These are phyloP conservation scores for Cicer arietinum DNA, from an alignment of 306 rosid species.

Conservation along the genomic window DNA sequence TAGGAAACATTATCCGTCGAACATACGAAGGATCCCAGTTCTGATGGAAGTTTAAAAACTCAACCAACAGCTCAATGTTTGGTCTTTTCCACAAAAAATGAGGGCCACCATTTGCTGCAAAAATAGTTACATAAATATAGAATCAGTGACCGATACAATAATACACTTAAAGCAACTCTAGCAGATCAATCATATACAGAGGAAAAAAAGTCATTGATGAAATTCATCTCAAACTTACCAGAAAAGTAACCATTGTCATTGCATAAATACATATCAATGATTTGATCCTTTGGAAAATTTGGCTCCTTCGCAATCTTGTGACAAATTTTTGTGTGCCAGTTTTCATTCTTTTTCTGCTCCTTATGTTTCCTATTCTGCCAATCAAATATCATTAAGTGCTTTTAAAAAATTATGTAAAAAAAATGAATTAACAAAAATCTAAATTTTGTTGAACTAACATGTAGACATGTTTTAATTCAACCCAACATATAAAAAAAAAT, in stretches of 20 bases:
- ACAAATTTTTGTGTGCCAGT: slow-evolving; percentile 67
- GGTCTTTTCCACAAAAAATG: slow-evolving; percentile 67
- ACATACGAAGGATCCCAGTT: slow-evolving; percentile 78
- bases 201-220: not conserved
- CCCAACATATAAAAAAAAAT: not conserved
- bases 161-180: slow-evolving; percentile 10
- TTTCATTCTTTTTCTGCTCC: slow-evolving; percentile 62
- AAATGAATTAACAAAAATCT: not conserved
- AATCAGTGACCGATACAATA: slow-evolving; percentile 25
- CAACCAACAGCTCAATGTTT: slow-evolving; percentile 64
- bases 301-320: slow-evolving; percentile 71
- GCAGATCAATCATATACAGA: slow-evolving; percentile 18
- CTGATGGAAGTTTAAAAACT: slow-evolving; percentile 74
- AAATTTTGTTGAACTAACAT: not conserved
- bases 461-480: slow-evolving; percentile 4
- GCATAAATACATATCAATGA: slow-evolving; percentile 73
- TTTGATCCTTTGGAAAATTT: slow-evolving; percentile 69
- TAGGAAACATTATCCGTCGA: slow-evolving; percentile 70
- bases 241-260: slow-evolving; percentile 62
- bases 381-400: slow-evolving; percentile 35
- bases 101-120: slow-evolving; percentile 63
- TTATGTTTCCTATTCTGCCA: slow-evolving; percentile 73
- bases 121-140: slow-evolving; percentile 10
- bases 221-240: slow-evolving; percentile 51
- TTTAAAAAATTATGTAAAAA: not conserved